These are phyloP conservation scores for Rhododendron ferrugineum DNA, from an alignment of 148 eudicot species.

Conservation along the genomic window DNA sequence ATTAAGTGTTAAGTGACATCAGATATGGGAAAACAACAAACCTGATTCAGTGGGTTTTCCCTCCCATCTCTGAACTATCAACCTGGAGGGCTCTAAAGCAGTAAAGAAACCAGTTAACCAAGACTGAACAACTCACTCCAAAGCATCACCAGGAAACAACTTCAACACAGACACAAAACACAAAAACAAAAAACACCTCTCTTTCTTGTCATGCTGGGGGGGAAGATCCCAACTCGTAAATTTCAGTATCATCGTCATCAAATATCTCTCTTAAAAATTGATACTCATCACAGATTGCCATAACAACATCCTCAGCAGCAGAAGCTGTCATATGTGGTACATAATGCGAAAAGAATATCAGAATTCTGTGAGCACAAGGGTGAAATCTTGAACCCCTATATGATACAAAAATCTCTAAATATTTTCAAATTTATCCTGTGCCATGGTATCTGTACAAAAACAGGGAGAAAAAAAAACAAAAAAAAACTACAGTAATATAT, in stretches of 20 bases:
- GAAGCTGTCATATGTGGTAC: slow-evolving; percentile 69
- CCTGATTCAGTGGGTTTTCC: slow-evolving; percentile 34
- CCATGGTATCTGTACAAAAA: background rate
- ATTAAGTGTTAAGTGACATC: background rate
- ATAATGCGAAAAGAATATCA: slow-evolving; percentile 23
- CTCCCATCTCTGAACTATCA: slow-evolving; percentile 40
- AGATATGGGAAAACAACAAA: slow-evolving; percentile 3
- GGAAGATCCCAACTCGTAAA: slow-evolving; percentile 29
- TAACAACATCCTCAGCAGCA: slow-evolving; percentile 76
- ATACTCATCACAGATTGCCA: slow-evolving; percentile 67
- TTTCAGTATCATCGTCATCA: slow-evolving; percentile 39
- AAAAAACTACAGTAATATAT: too few species aligned
- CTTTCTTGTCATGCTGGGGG: slow-evolving; percentile 35
- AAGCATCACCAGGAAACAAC: slow-evolving; percentile 10
- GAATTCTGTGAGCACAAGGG: background rate
- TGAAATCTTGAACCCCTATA: too few species aligned
- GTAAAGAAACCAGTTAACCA: slow-evolving; percentile 7
- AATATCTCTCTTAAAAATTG: slow-evolving; percentile 62
- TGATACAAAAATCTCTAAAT: background rate
- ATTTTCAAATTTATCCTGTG: background rate
- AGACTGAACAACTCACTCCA: background rate
- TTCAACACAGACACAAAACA: background rate
- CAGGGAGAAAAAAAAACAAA: too few species aligned
- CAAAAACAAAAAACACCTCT: slow-evolving; percentile 26
- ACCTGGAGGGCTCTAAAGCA: slow-evolving; percentile 37